phyloP scores from a whole-genome alignment of 768 basidiomycete species.

The Clavaria fumosa region DNA sequence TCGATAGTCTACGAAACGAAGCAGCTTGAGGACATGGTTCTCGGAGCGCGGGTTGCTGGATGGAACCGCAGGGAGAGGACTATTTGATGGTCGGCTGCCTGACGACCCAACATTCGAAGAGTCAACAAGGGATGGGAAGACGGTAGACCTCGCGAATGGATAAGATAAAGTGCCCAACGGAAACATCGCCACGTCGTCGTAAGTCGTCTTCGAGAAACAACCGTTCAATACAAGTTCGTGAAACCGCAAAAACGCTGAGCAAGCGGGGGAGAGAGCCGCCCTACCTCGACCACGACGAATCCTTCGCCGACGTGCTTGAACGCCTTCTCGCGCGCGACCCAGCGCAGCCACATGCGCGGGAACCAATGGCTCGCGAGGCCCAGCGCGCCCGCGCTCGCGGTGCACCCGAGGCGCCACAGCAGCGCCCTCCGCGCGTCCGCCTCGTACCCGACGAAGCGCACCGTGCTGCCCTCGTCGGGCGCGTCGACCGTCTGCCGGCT shows the following conservation, averaged over 20 bases:
- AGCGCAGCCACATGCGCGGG: constrained; percentile 80
- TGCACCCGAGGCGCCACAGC: constrained; percentile 58
- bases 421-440: constrained; percentile 41
- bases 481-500: constrained; percentile 78
- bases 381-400: constrained; percentile 55
- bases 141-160: constrained; percentile 64
- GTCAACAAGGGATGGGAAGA: constrained; percentile 39
- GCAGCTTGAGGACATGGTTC: constrained; percentile 27
- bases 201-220: too few relatives aligned
- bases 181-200: constrained; percentile 69
- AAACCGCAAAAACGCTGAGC: constrained; percentile 13
- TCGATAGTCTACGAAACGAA: constrained; percentile 77
- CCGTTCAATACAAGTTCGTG: too few relatives aligned
- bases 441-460: constrained; percentile 81
- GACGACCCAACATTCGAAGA: constrained; percentile 16
- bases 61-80: constrained; percentile 16
- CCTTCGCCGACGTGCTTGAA: constrained; percentile 59
- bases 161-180: constrained; percentile 54
- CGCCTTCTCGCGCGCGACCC: constrained; percentile 69
- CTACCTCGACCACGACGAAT: constrained; percentile 82
- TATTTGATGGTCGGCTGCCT: constrained; percentile 5
- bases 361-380: constrained; percentile 87
- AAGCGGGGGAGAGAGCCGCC: constrained; percentile 13
- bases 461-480: constrained; percentile 76
- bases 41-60: constrained; percentile 20